phyloP scores from a whole-genome alignment of 73 alveolate genomes.

The Tetrahymena thermophila region DNA sequence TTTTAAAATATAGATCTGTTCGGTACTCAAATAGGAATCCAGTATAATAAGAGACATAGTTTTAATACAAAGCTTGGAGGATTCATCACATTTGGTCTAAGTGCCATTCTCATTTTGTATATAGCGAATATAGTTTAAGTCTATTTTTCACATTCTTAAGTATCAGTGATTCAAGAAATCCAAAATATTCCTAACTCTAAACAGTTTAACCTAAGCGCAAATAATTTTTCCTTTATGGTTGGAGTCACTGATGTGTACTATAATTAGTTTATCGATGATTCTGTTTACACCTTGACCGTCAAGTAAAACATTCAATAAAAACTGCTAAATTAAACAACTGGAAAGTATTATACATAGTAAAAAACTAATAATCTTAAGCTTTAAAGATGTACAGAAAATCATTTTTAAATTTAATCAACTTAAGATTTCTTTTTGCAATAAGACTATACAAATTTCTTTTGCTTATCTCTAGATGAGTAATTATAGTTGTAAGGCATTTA shows the following conservation, averaged over 20 bases:
- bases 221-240: not conserved
- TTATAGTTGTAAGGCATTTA: not conserved
- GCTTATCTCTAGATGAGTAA: not conserved
- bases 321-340: not conserved
- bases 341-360: not conserved
- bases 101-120: not conserved
- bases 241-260: not conserved
- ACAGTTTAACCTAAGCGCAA: not conserved
- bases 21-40: not conserved
- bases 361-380: not conserved
- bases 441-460: too few species aligned
- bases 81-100: not conserved
- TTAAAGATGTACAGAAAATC: not conserved
- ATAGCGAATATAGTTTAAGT: not conserved
- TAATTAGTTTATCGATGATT: not conserved
- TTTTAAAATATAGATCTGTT: not conserved
- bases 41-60: not conserved
- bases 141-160: not conserved
- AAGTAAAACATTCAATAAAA: not conserved
- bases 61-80: not conserved
- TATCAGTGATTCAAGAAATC: not conserved
- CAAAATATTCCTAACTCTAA: not conserved
- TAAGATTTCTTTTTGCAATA: too few species aligned
- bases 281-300: not conserved
- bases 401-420: too few species aligned